Conservation (phyloP, 2,329 filamentous ascomycete genomes). For the Penicillium sp. region DNA sequence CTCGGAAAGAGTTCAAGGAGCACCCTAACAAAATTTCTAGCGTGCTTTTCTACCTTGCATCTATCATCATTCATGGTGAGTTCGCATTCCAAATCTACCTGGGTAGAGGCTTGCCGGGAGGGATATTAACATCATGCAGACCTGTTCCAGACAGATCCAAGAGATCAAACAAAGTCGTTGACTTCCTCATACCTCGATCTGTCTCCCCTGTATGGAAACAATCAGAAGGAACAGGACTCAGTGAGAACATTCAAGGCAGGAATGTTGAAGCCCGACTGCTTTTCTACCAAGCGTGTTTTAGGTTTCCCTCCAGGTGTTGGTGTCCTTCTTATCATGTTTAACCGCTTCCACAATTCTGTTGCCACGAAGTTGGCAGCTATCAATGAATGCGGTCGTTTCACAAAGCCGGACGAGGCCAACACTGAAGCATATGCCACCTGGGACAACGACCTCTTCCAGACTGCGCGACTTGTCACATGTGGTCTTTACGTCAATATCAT, state of each 20-base stretch:
- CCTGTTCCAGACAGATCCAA: constrained; percentile 65
- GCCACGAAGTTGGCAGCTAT: constrained; percentile 64
- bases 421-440: constrained; percentile 38
- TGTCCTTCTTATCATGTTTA: constrained; percentile 68
- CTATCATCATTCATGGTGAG: constrained; percentile 62
- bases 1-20: constrained; percentile 60
- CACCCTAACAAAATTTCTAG: constrained; percentile 74
- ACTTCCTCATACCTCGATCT: constrained; percentile 77
- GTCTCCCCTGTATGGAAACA: constrained; percentile 70
- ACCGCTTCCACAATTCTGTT: constrained; percentile 69
- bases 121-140: constrained; percentile 44
- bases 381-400: constrained; percentile 70
- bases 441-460: constrained; percentile 54
- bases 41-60: constrained; percentile 73
- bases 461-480: constrained; percentile 55
- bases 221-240: constrained; percentile 61
- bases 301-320: constrained; percentile 70
- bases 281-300: constrained; percentile 65
- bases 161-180: constrained; percentile 63
- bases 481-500: constrained; percentile 60
- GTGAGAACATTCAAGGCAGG: constrained; percentile 66
- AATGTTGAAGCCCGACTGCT: constrained; percentile 71
- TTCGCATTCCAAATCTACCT: not conserved
- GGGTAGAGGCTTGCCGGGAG: not conserved
- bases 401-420: constrained; percentile 47